These are phyloP conservation scores for Diaporthe aspalathi DNA, from an alignment of 2,329 filamentous ascomycete species.

Conservation along the genomic window DNA sequence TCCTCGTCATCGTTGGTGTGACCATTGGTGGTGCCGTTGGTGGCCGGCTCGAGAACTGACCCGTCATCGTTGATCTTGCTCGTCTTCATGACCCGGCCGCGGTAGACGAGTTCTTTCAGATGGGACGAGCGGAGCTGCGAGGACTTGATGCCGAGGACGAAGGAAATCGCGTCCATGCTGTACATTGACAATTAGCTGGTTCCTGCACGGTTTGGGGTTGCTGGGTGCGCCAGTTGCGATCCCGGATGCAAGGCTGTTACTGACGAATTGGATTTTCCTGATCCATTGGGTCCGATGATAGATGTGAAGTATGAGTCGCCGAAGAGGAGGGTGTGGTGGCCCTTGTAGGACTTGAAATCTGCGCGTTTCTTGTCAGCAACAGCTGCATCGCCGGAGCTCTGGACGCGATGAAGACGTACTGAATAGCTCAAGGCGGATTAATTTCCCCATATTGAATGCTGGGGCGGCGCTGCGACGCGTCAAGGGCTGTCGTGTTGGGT, in stretches of 20 bases:
- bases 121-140: conserved; percentile 96
- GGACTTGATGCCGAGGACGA: conserved; percentile 97
- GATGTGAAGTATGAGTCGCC: conserved; percentile 99
- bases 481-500: not conserved
- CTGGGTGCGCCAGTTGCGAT: not conserved
- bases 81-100: conserved; percentile 90
- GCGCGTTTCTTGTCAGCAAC: conserved; percentile 39
- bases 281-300: conserved; percentile 99
- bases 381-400: not conserved
- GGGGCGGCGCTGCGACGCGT: conserved; percentile 40
- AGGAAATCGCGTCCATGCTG: conserved; percentile 99
- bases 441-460: conserved; percentile 84
- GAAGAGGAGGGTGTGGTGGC: conserved; percentile 92
- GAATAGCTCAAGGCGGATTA: conserved; percentile 93
- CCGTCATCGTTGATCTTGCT: conserved; percentile 94
- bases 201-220: not conserved
- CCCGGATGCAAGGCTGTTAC: conserved; percentile 48
- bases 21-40: conserved; percentile 72
- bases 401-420: conserved; percentile 67
- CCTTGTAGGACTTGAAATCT: conserved; percentile 99
- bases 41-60: conserved; percentile 69
- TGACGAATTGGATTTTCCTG: conserved; percentile 97
- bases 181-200: conserved; percentile 42
- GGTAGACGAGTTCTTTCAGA: conserved; percentile 94
- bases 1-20: conserved; percentile 70